A percentile compares a stretch with the other conserved stretches of the same genome.
phyloP scores from a whole-genome alignment of 1,139 yeast species.

The Suhomyces maxii region DNA sequence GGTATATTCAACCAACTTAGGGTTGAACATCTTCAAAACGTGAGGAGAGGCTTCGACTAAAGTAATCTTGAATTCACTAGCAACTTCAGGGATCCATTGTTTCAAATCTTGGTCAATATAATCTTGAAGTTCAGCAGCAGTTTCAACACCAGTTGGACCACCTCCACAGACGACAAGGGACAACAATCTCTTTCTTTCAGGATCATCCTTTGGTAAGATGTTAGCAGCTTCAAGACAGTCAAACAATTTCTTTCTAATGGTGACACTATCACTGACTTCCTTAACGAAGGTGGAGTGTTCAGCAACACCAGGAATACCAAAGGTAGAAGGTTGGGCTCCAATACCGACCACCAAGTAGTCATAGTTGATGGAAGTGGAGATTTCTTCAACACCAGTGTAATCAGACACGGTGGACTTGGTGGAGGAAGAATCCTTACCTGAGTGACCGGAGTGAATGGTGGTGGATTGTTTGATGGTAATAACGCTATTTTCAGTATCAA shows the following conservation, averaged over 20 bases:
- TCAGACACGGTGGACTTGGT: conserved; percentile 51
- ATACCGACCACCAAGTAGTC: conserved; percentile 87
- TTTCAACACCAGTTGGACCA: conserved; percentile 97
- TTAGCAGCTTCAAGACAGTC: conserved; percentile 83
- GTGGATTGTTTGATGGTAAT: conserved; percentile 60
- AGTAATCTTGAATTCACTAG: conserved; percentile 77
- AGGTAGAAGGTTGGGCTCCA: conserved; percentile 90
- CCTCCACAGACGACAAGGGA: conserved; percentile 92
- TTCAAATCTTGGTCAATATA: conserved; percentile 87
- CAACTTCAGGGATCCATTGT: conserved; percentile 86
- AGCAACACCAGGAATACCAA: conserved; percentile 90
- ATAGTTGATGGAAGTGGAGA: conserved; percentile 54
- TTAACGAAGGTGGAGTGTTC: conserved; percentile 84
- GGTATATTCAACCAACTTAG: conserved; percentile 81
- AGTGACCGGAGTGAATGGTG: conserved; percentile 52
- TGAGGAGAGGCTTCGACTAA: conserved; percentile 90
- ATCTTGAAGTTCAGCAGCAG: conserved; percentile 93
- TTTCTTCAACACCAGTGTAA: conserved; percentile 41
- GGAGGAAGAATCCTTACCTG: conserved; percentile 53
- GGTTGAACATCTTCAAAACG: conserved; percentile 84
- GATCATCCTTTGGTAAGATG: conserved; percentile 68
- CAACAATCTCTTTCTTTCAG: conserved; percentile 77
- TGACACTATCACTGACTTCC: conserved; percentile 80
- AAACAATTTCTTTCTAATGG: conserved; percentile 74
- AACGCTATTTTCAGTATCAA: conserved; percentile 67